phyloP scores from a whole-genome alignment of 2,329 filamentous ascomycete species.

The Botrytis byssoidea region DNA sequence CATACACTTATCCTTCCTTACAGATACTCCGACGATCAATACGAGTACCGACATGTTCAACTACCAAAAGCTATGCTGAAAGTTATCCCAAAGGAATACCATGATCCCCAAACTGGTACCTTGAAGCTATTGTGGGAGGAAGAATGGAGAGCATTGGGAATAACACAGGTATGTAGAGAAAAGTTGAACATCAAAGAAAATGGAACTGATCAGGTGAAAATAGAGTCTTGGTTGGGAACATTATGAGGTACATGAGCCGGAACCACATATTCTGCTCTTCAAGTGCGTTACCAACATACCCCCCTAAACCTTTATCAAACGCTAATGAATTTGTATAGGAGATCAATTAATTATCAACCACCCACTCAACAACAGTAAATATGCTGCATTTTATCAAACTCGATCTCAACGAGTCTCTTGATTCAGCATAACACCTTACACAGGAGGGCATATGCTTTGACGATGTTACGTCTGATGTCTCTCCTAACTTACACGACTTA shows the following conservation, averaged over 20 bases:
- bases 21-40: slow-evolving; percentile 91
- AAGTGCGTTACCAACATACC: slow-evolving; percentile 64
- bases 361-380: slow-evolving; percentile 34
- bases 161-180: slow-evolving; percentile 72
- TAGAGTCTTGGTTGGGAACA: slow-evolving; percentile 99
- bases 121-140: slow-evolving; percentile 97
- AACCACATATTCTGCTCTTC: slow-evolving; percentile 97
- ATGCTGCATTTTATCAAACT: slow-evolving; percentile 14
- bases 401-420: slow-evolving; percentile 31
- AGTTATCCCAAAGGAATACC: slow-evolving; percentile 91
- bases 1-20: slow-evolving; percentile 25
- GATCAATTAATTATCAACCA: slow-evolving; percentile 35
- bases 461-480: slow-evolving; percentile 40
- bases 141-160: slow-evolving; percentile 94
- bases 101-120: slow-evolving; percentile 83
- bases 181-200: too few relatives aligned
- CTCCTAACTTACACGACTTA: slow-evolving; percentile 33
- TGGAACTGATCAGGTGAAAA: slow-evolving; percentile 4
- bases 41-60: slow-evolving; percentile 96
- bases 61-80: slow-evolving; percentile 98
- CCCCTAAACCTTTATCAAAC: not conserved
- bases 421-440: slow-evolving; percentile 33
- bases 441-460: slow-evolving; percentile 33
- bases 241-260: slow-evolving; percentile 97
- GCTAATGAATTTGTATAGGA: slow-evolving; percentile 31